These are phyloP conservation scores for Arachnopeziza araneosa DNA, from an alignment of 2,329 filamentous ascomycete genomes.

Conservation along the genomic window DNA sequence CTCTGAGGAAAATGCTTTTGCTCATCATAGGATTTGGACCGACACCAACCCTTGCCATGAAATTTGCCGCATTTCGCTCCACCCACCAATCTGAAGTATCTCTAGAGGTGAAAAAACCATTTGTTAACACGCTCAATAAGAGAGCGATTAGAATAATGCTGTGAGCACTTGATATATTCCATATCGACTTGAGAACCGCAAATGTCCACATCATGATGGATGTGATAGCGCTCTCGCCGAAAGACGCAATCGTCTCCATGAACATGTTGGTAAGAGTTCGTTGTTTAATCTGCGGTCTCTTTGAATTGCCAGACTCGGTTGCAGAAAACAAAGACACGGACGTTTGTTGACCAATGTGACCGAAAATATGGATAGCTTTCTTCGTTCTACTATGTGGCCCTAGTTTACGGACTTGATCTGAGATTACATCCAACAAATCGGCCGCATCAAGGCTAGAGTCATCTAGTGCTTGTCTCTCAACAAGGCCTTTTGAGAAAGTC, in stretches of 20 bases:
- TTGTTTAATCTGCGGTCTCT: slow-evolving; percentile 53
- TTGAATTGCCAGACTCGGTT: slow-evolving; percentile 37
- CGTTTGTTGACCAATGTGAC: slow-evolving; percentile 64
- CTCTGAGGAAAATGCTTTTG: slow-evolving; percentile 75
- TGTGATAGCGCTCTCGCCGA: slow-evolving; percentile 68
- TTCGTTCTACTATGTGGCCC: slow-evolving; percentile 70
- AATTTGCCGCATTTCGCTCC: slow-evolving; percentile 72
- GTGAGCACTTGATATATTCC: slow-evolving; percentile 66
- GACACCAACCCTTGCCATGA: slow-evolving; percentile 78
- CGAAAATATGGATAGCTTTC: slow-evolving; percentile 74
- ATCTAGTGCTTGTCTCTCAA: slow-evolving; percentile 67
- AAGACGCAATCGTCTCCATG: slow-evolving; percentile 65
- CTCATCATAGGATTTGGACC: slow-evolving; percentile 75
- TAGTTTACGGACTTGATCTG: slow-evolving; percentile 70
- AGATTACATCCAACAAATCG: slow-evolving; percentile 68
- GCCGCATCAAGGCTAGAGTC: slow-evolving; percentile 69
- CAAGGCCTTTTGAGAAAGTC: slow-evolving; percentile 51
- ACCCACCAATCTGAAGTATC: slow-evolving; percentile 77
- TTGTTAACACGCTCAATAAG: slow-evolving; percentile 62
- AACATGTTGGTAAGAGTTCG: slow-evolving; percentile 63
- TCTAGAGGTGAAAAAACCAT: slow-evolving; percentile 68
- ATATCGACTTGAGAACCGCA: slow-evolving; percentile 58
- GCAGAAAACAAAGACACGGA: slow-evolving; percentile 55
- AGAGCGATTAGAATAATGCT: slow-evolving; percentile 67
- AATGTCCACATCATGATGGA: slow-evolving; percentile 74